Base-by-base conservation (phyloP, 2,329 filamentous ascomycete species). In the Ceratocystis ficicola region DNA sequence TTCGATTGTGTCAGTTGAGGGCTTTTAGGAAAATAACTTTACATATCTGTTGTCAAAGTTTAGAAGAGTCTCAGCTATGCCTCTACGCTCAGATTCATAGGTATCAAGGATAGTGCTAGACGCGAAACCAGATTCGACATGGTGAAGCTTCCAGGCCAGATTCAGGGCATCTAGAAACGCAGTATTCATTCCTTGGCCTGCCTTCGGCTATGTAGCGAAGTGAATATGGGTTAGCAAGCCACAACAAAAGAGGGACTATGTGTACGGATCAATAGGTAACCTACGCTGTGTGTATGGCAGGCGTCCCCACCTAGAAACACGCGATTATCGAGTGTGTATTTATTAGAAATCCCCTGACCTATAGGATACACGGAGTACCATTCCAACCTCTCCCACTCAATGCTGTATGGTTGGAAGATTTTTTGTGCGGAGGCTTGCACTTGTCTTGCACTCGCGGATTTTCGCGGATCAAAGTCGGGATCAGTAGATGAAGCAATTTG, bases 61-160 rank as follows among this genome's bases (percentile, higher is more conserved):
- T 12, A 96, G 80, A 0, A 96, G 82, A 10, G 84, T 88, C 75
- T 96, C 88, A 4, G 93, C 93, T 52, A 95, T 87, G 66, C 87
- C 81, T 73, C 89, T 92, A 66, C 92, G 86, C 76, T 96, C 92
- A 1, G 82, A 80, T 76, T 96, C 90, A 74, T 96, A 97, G 0
- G 92, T 94, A 68, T 86, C 83, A 63, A 97, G 81, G 20, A 94
- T 80, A 2, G 83, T 83, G 68, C 89, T 86, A 36, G 85, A 77
- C 0, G 90, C 89, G 70, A 95, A 89, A 12, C 90, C 90, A 30
- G 82, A 81, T 73, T 96, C 91, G 8, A 96, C 93, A 44, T 89
- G 86, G 73, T 96, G 92, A 63, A 96, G 89, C 78, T 97, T 97
- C 92, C 92, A 97, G 6, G 92, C 92, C 50, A 97, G 80, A 74